Evolutionary conservation across 169 alveolate genomes (phyloP), one percentile per base, ranked within the genome.

Genomic region (Toxoplasma gondii): DNA sequence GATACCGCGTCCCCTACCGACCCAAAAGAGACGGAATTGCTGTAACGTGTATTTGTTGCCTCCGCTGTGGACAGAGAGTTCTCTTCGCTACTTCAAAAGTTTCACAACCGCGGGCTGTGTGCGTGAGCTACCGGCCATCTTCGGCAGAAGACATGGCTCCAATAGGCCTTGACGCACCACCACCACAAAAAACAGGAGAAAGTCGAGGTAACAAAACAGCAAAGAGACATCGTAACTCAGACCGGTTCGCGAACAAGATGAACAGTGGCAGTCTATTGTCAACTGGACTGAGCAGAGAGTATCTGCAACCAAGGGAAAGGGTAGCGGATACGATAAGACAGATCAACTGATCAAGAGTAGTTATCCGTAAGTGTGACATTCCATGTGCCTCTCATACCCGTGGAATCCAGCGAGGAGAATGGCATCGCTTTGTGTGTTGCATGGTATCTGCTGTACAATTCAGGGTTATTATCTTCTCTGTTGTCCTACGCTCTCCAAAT

Each of bases 101-200:
- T 0, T 1, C 69, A 38, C 24, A 7, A 43, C 69, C 67, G 24
- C 69, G 5, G 70, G 90, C 90, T 43, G 67, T 43, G 17, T 82
- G 90, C 69, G 90, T 82, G 38, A 39, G 17, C 9, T n/a, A 82
- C 67, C 58, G 90, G 39, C 41, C 58, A 4, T 16, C 90, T n/a
- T 12, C 69, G 22, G 41, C 38, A 2, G 90, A 82, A 36, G 90
- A 82, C 90, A 82, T 82, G 58, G 90, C 90, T 31, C 90, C 90
- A 27, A 41, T 82, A 22, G 90, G 90, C 69, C 90, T 41, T 31
- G 87, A 78, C 29, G 45, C 44, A 1, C 53, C 45, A 0, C 87
- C 87, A 31, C 78, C 78, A 31, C 24, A 36, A 24, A 19, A 19
- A 24, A 10, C 36, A 0, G 78, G 12, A 4, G 78, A 19, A 64